phyloP scores from a whole-genome alignment of 345 rosid species.

The Salix caprea region DNA sequence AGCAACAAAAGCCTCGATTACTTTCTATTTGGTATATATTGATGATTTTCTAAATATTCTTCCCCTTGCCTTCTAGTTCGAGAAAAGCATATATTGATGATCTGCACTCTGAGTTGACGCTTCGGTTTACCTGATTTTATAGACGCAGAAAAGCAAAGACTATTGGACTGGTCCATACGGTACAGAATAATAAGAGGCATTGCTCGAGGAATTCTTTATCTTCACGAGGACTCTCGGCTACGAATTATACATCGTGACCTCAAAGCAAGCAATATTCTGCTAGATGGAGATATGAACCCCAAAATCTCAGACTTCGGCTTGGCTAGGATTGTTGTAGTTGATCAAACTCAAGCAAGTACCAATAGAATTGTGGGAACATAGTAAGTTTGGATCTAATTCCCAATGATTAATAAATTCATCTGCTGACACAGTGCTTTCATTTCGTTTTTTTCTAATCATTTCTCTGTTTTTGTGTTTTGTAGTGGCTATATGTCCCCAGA shows the following conservation, averaged over 20 bases:
- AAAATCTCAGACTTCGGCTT: slow-evolving; percentile 37
- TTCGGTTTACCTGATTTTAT: neutral
- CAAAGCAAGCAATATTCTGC: slow-evolving; percentile 40
- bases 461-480: neutral
- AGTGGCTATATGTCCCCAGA: slow-evolving; percentile 11
- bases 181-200: slow-evolving; percentile 35
- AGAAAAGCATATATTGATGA: too few relatives aligned
- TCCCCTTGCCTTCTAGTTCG: neutral
- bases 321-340: slow-evolving; percentile 23
- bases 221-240: slow-evolving; percentile 40
- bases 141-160: slow-evolving; percentile 6
- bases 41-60: neutral
- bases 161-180: slow-evolving; percentile 28
- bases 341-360: slow-evolving; percentile 20
- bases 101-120: neutral
- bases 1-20: too few relatives aligned
- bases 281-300: slow-evolving; percentile 41
- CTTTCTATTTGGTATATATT: slow-evolving; percentile 29
- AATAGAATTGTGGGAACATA: slow-evolving; percentile 20
- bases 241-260: slow-evolving; percentile 45
- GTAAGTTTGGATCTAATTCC: slow-evolving; percentile 7
- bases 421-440: neutral
- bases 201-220: slow-evolving; percentile 43
- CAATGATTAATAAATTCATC: neutral
- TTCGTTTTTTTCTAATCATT: neutral